Evolutionary conservation across 805 yeast genomes (phyloP), one percentile per base, ranked within the genome.

Genomic region (Candida multigemmis): DNA sequence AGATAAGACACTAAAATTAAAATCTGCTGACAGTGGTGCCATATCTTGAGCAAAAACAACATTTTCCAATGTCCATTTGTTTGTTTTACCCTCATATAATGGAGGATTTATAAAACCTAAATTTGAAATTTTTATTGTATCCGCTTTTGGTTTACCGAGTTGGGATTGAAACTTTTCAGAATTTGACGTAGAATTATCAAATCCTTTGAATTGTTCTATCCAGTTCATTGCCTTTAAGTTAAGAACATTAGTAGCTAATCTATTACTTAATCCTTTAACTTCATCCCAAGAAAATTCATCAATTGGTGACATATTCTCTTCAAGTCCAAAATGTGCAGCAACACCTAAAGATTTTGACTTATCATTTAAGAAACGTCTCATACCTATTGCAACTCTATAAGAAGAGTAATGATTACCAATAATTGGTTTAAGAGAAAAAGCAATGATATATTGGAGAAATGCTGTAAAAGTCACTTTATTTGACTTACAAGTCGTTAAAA

Each of bases 31-130:
- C 2, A 35, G 30, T 2, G 59, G 51, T 2, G 63, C 48, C 24
- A 57, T 23, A 25, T 55, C 59, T 35, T 60, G 67, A 3, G 59
- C 46, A 32, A 60, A 60, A 3, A 53, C 37, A 35, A 57, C 26
- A 26, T 57, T 47, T 3, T 35, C 41, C 11, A 60, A 41, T 0
- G 42, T 44, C 60, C 56, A 53, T 4, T 35, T 30, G 2, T 33
- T 27, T n/a, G n/a, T n/a, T n/a, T n/a, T n/a, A n/a, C n/a, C n/a
- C 4, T 32, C 31, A 23, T 36, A 36, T 2, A 27, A 32, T 2
- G 57, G 52, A n/a, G 41, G 24, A 4, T 41, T 43, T 6, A 47
- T 38, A 6, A 44, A 32, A 1, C 67, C 67, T 32, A 60, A 40
- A 30, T 60, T 60, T 12, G 65, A 59, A 23, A 55, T 26, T 30